Conservation (phyloP, 2,329 filamentous ascomycete species). For the Botryotinia convoluta region DNA sequence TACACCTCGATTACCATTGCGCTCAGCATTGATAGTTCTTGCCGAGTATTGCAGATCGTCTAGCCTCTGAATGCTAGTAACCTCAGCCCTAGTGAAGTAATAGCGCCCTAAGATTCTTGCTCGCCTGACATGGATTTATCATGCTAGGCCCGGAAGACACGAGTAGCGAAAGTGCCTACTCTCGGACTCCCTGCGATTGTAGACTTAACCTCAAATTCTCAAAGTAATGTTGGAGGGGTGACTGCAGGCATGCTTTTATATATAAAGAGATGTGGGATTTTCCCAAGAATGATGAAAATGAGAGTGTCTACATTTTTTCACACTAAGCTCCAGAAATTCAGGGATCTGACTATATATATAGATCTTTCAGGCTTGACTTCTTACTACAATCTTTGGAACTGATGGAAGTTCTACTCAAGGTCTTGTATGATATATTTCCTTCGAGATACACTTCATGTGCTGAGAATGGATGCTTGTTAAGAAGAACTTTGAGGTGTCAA, state of each 20-base stretch:
- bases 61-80: background rate
- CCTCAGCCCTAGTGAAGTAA: background rate
- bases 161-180: background rate
- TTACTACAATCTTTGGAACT: too few relatives aligned
- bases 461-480: background rate
- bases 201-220: background rate
- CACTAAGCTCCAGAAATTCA: background rate
- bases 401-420: fast-evolving
- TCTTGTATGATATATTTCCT: too few relatives aligned
- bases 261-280: fast-evolving
- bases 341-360: background rate
- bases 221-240: background rate
- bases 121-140: background rate
- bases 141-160: background rate
- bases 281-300: background rate
- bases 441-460: too few relatives aligned
- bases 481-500: background rate
- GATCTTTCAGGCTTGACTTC: background rate
- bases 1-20: background rate
- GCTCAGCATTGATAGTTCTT: background rate
- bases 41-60: background rate
- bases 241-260: background rate
- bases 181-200: too few relatives aligned
- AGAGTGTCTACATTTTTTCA: background rate
- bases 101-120: background rate